These are phyloP conservation scores for Trapa bicornis DNA, from an alignment of 345 rosid species.

Conservation along the genomic window DNA sequence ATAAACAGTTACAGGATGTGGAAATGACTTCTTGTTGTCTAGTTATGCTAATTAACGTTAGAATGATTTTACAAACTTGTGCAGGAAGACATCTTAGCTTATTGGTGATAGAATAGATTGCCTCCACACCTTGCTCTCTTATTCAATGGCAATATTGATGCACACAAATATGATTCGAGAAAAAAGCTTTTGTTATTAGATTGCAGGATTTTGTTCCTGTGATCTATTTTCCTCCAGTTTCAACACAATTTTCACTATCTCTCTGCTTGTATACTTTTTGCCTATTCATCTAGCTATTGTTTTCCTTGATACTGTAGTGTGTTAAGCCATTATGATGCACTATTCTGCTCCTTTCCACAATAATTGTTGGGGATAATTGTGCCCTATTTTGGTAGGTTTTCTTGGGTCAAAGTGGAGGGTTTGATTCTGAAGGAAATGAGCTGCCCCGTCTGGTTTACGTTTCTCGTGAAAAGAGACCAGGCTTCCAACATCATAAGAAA, in stretches of 20 bases:
- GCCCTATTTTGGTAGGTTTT: constrained; percentile 44
- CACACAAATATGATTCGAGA: too few species aligned
- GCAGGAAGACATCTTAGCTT: too few species aligned
- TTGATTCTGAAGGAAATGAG: constrained; percentile 82
- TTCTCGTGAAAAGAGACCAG: constrained; percentile 90
- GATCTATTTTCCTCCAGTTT: neutral
- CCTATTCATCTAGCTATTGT: neutral
- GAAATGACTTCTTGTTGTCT: too few species aligned
- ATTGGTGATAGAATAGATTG: too few species aligned
- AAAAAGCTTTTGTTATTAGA: neutral
- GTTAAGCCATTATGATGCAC: neutral
- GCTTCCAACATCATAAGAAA: constrained; percentile 90
- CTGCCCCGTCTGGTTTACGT: constrained; percentile 79
- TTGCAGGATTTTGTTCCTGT: neutral
- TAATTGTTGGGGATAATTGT: neutral
- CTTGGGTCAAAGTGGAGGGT: constrained; percentile 89
- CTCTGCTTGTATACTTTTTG: neutral
- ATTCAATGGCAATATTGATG: too few species aligned
- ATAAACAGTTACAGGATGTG: too few species aligned
- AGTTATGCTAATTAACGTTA: too few species aligned
- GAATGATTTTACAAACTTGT: too few species aligned
- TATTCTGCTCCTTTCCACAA: neutral
- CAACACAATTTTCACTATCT: neutral
- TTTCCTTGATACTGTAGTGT: neutral
- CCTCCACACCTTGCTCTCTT: too few species aligned